Base-by-base conservation (phyloP, 2,329 filamentous ascomycete genomes). In the Diaporthe ampelina region DNA sequence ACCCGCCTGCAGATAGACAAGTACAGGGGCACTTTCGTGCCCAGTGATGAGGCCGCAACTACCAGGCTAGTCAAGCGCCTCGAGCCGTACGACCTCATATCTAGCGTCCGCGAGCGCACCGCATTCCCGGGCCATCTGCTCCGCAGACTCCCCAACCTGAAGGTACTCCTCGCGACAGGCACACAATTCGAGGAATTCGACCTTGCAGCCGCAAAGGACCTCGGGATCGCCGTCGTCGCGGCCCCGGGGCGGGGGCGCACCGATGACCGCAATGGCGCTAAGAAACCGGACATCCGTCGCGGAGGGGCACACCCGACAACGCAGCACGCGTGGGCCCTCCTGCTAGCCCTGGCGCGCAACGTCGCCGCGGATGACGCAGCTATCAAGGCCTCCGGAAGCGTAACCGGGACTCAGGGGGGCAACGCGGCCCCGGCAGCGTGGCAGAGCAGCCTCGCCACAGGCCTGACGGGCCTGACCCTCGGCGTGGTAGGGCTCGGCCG, bases 31-130 rank as follows among this genome's bases (percentile, higher is more conserved):
- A 92, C 91, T 0, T 85, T 92, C 35, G 83, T 88, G 48, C 85
- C 79, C 74, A 79, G 83, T 68, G 74, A 85, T 75, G 75, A 83
- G 50, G 63, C 77, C 35, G 83, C 40, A 21, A 69, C 35, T 0
- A 9, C 48, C 21, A 32, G 35, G 13, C 50, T 92, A 8, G 83
- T 91, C 75, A 81, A 86, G 32, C 87, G 90, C 13, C 87, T 93
- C 4, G 81, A 85, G 65, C 88, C 90, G 0, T 93, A 90, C 80
- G 84, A 86, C 21, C 83, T 91, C 65, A 88, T 94, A 61, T 81
- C 79, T 35, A 88, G 88, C 1, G 92, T 93, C 89, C 88, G 91
- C 73, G 91, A 94, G 81, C 89, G 92, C 37, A 93, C 91, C 0
- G 86, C 91, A 0, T 91, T 94, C 77, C 86, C 89, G 0, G 84